Conservation (phyloP, 352 stramenopile species). For the Globisporangium viniferum region DNA sequence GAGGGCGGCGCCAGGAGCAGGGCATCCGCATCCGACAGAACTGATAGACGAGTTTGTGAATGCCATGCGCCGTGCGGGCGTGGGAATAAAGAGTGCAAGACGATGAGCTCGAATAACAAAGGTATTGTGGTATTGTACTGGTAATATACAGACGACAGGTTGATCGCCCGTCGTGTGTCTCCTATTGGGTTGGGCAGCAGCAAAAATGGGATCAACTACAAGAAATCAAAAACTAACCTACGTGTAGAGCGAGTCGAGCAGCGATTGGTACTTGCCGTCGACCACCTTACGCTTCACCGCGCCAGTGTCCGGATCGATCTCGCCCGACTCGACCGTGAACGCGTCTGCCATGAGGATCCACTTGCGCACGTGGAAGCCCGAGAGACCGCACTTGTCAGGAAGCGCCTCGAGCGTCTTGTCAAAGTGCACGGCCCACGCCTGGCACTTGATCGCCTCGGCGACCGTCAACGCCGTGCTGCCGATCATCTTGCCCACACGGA, state of each 20-base stretch:
- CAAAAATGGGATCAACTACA: not conserved
- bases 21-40: slow-evolving; percentile 84
- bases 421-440: slow-evolving; percentile 75
- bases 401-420: slow-evolving; percentile 59
- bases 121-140: slow-evolving; percentile 17
- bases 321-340: slow-evolving; percentile 64
- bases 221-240: slow-evolving; percentile 21
- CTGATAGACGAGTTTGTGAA: slow-evolving; percentile 14
- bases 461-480: slow-evolving; percentile 47
- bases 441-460: slow-evolving; percentile 59
- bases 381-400: slow-evolving; percentile 41
- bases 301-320: slow-evolving; percentile 64
- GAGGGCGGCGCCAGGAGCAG: slow-evolving; percentile 59
- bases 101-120: not conserved
- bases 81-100: not conserved
- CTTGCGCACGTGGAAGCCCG: slow-evolving; percentile 64
- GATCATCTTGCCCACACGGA: slow-evolving; percentile 33
- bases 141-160: slow-evolving; percentile 21
- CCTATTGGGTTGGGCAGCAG: not conserved
- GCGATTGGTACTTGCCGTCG: slow-evolving; percentile 66
- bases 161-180: not conserved
- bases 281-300: slow-evolving; percentile 60
- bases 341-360: slow-evolving; percentile 76
- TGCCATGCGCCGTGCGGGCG: too few species aligned
- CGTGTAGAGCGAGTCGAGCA: slow-evolving; percentile 75